A percentile compares a stretch with the other conserved stretches of the same genome.
Evolutionary conservation across 306 rosid species (phyloP).

Genomic region (Dryas octopetala): DNA sequence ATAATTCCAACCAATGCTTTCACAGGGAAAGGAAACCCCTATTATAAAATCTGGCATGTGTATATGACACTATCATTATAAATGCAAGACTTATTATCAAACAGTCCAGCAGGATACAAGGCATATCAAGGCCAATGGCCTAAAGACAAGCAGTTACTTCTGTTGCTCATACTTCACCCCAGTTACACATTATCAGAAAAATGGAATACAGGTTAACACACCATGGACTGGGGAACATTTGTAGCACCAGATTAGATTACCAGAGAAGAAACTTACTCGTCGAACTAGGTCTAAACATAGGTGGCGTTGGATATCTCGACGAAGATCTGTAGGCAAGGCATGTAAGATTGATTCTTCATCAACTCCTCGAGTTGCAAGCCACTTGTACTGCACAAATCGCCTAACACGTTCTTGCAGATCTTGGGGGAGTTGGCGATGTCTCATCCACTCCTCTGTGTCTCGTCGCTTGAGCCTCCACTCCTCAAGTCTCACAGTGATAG

Average conservation of each 20-base stretch:
- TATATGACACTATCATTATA: too few species aligned
- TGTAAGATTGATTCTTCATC: conserved; percentile 76
- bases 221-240: too few species aligned
- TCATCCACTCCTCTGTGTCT: conserved; percentile 98
- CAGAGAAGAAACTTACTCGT: conserved; percentile 53
- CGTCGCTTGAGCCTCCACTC: conserved; percentile 91
- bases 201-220: too few species aligned
- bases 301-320: conserved; percentile 87
- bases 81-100: too few species aligned
- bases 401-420: conserved; percentile 64
- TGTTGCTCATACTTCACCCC: too few species aligned
- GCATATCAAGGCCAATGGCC: too few species aligned
- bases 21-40: too few species aligned
- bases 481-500: conserved; percentile 82
- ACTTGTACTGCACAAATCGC: conserved; percentile 79
- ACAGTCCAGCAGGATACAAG: too few species aligned
- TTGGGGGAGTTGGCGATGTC: conserved; percentile 80
- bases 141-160: too few species aligned
- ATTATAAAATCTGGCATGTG: too few species aligned
- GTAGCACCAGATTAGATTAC: not conserved
- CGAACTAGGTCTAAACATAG: conserved; percentile 88
- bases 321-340: conserved; percentile 71
- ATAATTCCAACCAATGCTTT: too few species aligned
- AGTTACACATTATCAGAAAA: not conserved
- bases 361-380: conserved; percentile 93